Evolutionary conservation across 345 rosid species (phyloP).

Genomic region (Rhizophora apiculata): DNA sequence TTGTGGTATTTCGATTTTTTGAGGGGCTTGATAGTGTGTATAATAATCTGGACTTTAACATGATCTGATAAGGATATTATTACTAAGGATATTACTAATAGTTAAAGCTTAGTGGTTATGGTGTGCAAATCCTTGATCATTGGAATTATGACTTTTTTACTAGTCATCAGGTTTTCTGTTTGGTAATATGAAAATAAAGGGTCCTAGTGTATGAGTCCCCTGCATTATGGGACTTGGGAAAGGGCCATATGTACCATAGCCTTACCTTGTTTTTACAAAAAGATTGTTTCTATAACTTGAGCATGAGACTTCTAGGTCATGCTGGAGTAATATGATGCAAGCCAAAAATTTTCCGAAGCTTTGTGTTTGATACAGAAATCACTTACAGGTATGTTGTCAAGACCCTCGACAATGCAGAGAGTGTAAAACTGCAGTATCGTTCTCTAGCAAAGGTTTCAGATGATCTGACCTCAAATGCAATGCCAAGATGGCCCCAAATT

Average conservation of each 20-base stretch:
- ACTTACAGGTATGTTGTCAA: constrained; percentile 80
- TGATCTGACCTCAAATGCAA: constrained; percentile 36
- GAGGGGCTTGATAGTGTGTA: too few relatives aligned
- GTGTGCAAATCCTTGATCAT: not conserved
- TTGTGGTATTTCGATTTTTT: too few relatives aligned
- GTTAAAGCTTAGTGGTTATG: not conserved
- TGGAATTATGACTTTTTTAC: not conserved
- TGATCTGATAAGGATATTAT: too few relatives aligned
- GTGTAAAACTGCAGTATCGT: constrained; percentile 85
- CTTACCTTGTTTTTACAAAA: too few relatives aligned
- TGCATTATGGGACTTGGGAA: too few relatives aligned
- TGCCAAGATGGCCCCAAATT: constrained; percentile 50
- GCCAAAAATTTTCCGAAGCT: not conserved
- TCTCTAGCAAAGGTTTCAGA: constrained; percentile 72
- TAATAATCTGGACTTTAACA: too few relatives aligned
- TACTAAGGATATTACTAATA: not conserved
- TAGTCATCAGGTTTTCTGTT: not conserved
- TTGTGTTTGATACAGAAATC: constrained; percentile 3
- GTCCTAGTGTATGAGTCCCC: too few relatives aligned
- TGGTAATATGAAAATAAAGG: too few relatives aligned
- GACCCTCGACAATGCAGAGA: constrained; percentile 86
- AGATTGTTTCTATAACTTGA: too few relatives aligned
- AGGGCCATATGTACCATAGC: too few relatives aligned
- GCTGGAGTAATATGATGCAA: not conserved
- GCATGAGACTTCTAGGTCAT: too few relatives aligned